A percentile compares a stretch with the other conserved stretches of the same genome.
Evolutionary conservation across 129 eudicot genomes (phyloP).

Genomic region (Solidago caesia): DNA sequence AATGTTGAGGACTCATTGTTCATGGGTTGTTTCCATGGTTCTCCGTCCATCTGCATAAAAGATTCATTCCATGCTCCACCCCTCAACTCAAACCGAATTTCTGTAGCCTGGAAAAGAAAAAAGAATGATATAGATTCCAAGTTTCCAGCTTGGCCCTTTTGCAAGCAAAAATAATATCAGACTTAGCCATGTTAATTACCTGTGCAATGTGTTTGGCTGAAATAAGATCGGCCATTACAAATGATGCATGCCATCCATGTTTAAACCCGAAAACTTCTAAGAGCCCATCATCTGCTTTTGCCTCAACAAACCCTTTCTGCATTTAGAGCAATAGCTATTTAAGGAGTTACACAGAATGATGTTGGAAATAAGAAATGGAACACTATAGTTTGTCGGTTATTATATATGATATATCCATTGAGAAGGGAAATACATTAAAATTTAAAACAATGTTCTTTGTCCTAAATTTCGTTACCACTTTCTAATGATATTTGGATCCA

Average conservation of each 20-base stretch:
- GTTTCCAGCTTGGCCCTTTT: not conserved
- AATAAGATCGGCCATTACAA: constrained; percentile 92
- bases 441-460: not conserved
- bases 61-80: constrained; percentile 92
- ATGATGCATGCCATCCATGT: constrained; percentile 99
- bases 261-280: constrained; percentile 90
- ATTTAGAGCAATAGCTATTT: not conserved
- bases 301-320: constrained; percentile 96
- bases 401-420: not conserved
- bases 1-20: constrained; percentile 71
- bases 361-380: not conserved
- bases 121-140: not conserved
- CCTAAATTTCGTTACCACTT: no score
- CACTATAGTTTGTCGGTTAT: not conserved
- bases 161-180: not conserved
- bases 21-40: constrained; percentile 97
- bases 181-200: constrained; percentile 38
- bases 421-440: not conserved
- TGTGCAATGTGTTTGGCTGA: constrained; percentile 97
- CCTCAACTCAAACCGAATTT: constrained; percentile 75
- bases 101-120: constrained; percentile 52
- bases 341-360: not conserved
- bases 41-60: constrained; percentile 94
- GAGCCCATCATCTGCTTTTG: constrained; percentile 85
- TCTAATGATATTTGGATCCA: no score